Evolutionary conservation across 345 rosid species (phyloP).

Genomic region (Salix udensis): DNA sequence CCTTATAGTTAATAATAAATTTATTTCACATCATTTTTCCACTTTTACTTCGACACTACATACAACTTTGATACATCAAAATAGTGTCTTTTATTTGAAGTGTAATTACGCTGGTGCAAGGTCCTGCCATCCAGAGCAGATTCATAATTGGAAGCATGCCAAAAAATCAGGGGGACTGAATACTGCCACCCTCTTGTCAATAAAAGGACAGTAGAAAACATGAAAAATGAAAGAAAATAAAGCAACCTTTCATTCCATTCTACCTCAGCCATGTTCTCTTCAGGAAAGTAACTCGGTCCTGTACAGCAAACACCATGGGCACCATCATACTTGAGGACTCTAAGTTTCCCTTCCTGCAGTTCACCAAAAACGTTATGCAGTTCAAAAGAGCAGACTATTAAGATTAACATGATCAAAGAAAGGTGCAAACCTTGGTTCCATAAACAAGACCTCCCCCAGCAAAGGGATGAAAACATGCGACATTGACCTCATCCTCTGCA

Average conservation of each 20-base stretch:
- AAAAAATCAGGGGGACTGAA: background rate
- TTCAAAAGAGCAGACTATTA: background rate
- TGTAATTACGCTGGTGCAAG: background rate
- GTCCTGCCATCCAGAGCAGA: background rate
- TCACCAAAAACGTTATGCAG: background rate
- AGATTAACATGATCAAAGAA: background rate
- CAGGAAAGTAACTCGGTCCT: conserved; percentile 40
- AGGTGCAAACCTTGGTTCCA: conserved; percentile 65
- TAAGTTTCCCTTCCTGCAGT: conserved; percentile 79
- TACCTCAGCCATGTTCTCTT: conserved; percentile 62
- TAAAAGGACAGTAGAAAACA: background rate
- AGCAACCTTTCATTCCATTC: conserved; percentile 29
- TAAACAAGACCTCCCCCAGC: conserved; percentile 88
- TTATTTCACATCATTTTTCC: background rate
- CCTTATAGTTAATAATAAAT: background rate
- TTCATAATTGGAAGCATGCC: background rate
- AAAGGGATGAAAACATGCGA: conserved; percentile 85
- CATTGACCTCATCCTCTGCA: conserved; percentile 87
- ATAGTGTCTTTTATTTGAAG: background rate
- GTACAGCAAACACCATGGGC: conserved; percentile 37
- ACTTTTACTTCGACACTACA: background rate
- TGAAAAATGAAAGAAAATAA: background rate
- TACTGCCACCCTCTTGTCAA: background rate
- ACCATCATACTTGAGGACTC: conserved; percentile 58
- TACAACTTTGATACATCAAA: background rate